Evolutionary conservation across 495 filamentous ascomycete species (phyloP).

Genomic region (Viridothelium virens): DNA sequence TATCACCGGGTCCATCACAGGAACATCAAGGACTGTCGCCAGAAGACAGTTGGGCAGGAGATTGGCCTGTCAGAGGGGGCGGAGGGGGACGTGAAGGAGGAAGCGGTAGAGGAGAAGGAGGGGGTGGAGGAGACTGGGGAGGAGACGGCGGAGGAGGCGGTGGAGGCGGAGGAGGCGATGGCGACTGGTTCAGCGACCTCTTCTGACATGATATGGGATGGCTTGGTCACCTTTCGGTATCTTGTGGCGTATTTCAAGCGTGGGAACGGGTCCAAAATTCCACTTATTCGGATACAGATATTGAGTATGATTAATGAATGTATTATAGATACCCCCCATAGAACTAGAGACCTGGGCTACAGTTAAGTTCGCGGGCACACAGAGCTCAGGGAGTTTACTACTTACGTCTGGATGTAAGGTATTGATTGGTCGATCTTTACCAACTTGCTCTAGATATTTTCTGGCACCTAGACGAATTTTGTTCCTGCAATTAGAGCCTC

Average conservation of each 20-base stretch:
- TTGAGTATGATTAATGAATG: background rate
- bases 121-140: conserved; percentile 32
- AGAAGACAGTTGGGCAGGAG: conserved; percentile 37
- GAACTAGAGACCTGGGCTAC: too few relatives aligned
- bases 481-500: too few relatives aligned
- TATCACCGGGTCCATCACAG: conserved; percentile 14
- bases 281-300: background rate
- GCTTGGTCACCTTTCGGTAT: background rate
- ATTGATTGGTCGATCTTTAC: too few relatives aligned
- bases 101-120: conserved; percentile 36
- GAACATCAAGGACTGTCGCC: conserved; percentile 20
- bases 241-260: background rate
- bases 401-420: too few relatives aligned
- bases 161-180: conserved; percentile 24
- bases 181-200: conserved; percentile 27
- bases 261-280: background rate
- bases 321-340: background rate
- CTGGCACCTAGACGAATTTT: too few relatives aligned
- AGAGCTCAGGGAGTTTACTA: too few relatives aligned
- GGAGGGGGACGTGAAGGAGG: conserved; percentile 31
- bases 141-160: conserved; percentile 28
- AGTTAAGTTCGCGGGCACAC: too few relatives aligned
- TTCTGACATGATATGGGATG: conserved; percentile 9
- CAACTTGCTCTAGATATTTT: too few relatives aligned
- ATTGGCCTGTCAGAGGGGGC: conserved; percentile 13